These are phyloP conservation scores for Xylaria polymorpha DNA, from an alignment of 2,329 filamentous ascomycete species.

Conservation along the genomic window DNA sequence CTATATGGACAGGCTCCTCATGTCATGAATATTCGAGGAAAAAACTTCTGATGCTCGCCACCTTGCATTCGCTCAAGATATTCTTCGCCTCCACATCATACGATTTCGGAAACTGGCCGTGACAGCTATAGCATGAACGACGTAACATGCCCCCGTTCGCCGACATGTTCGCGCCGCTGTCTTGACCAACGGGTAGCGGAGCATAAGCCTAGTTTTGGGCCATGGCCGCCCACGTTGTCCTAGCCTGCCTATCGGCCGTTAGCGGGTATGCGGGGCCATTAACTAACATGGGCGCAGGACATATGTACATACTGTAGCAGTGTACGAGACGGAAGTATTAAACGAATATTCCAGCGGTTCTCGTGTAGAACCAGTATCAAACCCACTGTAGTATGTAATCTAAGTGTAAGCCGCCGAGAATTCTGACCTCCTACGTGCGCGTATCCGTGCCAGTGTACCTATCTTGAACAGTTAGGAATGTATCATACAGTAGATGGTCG, in stretches of 20 bases:
- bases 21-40: background rate
- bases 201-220: conserved; percentile 9
- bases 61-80: background rate
- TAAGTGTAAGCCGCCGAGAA: background rate
- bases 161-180: background rate
- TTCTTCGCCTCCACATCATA: conserved; percentile 18
- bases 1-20: background rate
- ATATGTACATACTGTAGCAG: background rate
- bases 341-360: background rate
- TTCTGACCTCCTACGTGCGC: background rate
- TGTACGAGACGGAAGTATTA: conserved; percentile 2
- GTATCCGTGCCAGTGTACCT: background rate
- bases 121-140: conserved; percentile 4
- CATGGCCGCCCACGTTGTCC: conserved; percentile 7
- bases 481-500: no score
- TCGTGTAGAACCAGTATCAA: background rate
- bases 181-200: conserved; percentile 7
- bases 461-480: background rate
- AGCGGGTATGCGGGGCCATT: background rate
- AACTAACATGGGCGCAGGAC: background rate
- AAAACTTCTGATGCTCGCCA: background rate
- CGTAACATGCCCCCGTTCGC: conserved; percentile 15
- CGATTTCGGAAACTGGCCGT: conserved; percentile 10
- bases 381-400: background rate
- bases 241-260: conserved; percentile 10